Evolutionary conservation across 2,329 filamentous ascomycete genomes (phyloP).

Genomic region (Herpotrichia juniperi): DNA sequence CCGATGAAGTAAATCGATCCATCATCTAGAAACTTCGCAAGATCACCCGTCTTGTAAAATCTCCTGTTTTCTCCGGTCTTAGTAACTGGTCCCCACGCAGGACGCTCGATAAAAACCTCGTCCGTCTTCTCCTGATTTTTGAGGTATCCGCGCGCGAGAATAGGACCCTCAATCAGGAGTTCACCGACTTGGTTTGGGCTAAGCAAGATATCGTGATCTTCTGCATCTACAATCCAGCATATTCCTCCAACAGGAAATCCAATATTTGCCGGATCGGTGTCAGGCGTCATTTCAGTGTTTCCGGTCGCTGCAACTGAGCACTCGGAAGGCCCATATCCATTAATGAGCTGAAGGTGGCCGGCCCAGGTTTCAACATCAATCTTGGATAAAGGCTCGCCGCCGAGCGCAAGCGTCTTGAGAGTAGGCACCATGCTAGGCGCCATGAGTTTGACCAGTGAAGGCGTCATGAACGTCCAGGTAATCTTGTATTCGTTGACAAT

Average conservation of each 20-base stretch:
- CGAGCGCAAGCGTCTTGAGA: conserved; percentile 47
- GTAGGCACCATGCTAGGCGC: conserved; percentile 49
- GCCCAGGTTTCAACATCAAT: conserved; percentile 13
- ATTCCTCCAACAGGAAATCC: conserved; percentile 8
- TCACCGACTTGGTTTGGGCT: conserved; percentile 45
- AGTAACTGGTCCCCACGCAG: conserved; percentile 11
- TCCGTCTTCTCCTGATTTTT: conserved; percentile 18
- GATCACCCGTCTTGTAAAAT: conserved; percentile 19
- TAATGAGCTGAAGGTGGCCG: conserved; percentile 8
- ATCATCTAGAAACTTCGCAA: conserved; percentile 13
- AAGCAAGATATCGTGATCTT: conserved; percentile 14
- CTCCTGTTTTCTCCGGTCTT: conserved; percentile 6
- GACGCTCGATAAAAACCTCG: conserved; percentile 17
- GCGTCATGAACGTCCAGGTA: conserved; percentile 62
- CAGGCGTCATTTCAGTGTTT: conserved; percentile 8
- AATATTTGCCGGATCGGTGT: conserved; percentile 12
- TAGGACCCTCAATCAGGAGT: conserved; percentile 62
- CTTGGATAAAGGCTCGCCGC: conserved; percentile 45
- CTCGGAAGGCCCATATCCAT: conserved; percentile 14
- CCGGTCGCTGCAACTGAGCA: conserved; percentile 9
- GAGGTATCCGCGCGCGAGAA: conserved; percentile 34
- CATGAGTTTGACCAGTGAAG: conserved; percentile 57
- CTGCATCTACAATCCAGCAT: conserved; percentile 17
- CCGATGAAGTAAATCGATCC: conserved; percentile 17
- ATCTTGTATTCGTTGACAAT: conserved; percentile 60